Evolutionary conservation across 768 basidiomycete genomes (phyloP).

Genomic region (Krasilnikovozyma curviuscula): DNA sequence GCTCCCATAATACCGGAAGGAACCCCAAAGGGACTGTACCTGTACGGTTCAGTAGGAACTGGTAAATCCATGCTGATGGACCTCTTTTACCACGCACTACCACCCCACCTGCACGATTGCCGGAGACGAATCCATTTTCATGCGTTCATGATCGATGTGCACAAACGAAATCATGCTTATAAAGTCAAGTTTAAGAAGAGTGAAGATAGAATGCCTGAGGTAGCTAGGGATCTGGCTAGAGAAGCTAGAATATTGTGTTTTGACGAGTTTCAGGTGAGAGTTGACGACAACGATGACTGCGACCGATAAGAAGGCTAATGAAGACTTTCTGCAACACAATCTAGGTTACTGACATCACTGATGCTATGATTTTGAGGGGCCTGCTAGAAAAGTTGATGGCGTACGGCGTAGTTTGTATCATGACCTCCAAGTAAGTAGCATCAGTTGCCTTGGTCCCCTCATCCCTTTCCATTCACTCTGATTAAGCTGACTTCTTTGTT

Average conservation of each 20-base stretch:
- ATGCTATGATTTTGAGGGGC: constrained; percentile 90
- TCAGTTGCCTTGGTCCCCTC: neutral
- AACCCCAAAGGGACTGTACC: constrained; percentile 72
- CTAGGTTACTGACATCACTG: constrained; percentile 87
- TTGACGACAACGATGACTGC: neutral
- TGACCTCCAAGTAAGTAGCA: constrained; percentile 82
- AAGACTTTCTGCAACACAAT: neutral
- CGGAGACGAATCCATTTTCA: constrained; percentile 84
- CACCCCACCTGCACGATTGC: constrained; percentile 15
- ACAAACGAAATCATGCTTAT: constrained; percentile 70
- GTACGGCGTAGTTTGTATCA: constrained; percentile 78
- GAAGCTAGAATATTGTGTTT: constrained; percentile 79
- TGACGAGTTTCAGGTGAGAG: constrained; percentile 82
- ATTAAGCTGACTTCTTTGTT: neutral
- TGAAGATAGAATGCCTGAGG: constrained; percentile 60
- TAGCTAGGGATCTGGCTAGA: constrained; percentile 65
- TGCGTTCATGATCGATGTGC: constrained; percentile 97
- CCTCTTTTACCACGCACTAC: constrained; percentile 68
- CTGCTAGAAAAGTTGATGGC: constrained; percentile 68
- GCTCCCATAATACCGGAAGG: constrained; percentile 30
- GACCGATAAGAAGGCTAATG: neutral
- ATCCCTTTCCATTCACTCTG: neutral
- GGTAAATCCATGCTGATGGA: constrained; percentile 59
- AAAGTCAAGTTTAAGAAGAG: constrained; percentile 49
- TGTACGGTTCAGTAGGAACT: constrained; percentile 90